These are phyloP conservation scores for Solanum appendiculatum DNA, from an alignment of 257 asterid species.

Conservation along the genomic window DNA sequence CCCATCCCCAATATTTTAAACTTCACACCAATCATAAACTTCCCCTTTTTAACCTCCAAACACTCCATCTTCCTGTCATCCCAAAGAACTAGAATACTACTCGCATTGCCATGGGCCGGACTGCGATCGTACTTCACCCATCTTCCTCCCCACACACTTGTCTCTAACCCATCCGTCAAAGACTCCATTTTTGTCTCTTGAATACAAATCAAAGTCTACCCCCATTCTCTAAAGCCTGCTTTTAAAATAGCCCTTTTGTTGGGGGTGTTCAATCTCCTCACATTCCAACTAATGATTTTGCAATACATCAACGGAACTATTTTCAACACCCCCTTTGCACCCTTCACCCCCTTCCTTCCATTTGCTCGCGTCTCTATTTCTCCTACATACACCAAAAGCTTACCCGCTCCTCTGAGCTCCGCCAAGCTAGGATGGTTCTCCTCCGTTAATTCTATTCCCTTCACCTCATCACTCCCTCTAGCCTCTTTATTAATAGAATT, in stretches of 20 bases:
- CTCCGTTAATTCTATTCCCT: neutral
- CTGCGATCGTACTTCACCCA: neutral
- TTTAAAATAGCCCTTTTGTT: neutral
- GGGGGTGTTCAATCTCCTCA: neutral
- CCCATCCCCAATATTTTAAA: too few relatives aligned
- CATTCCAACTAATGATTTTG: neutral
- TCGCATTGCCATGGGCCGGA: neutral
- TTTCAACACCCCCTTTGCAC: neutral
- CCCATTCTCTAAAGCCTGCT: neutral
- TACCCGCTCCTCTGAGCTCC: neutral
- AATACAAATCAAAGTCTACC: neutral
- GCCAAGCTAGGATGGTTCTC: neutral
- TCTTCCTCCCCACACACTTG: neutral
- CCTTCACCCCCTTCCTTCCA: neutral
- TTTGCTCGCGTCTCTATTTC: neutral
- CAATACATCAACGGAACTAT: neutral
- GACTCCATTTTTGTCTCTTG: neutral
- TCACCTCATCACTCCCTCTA: neutral
- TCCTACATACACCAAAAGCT: neutral
- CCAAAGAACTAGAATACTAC: neutral
- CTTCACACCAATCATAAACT: neutral
- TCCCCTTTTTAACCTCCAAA: neutral
- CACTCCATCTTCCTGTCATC: neutral
- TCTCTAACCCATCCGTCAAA: neutral
- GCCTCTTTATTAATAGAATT: neutral